These are phyloP conservation scores for Melanopsichium pennsylvanicum DNA, from an alignment of 1,284 basidiomycete genomes.

Conservation along the genomic window DNA sequence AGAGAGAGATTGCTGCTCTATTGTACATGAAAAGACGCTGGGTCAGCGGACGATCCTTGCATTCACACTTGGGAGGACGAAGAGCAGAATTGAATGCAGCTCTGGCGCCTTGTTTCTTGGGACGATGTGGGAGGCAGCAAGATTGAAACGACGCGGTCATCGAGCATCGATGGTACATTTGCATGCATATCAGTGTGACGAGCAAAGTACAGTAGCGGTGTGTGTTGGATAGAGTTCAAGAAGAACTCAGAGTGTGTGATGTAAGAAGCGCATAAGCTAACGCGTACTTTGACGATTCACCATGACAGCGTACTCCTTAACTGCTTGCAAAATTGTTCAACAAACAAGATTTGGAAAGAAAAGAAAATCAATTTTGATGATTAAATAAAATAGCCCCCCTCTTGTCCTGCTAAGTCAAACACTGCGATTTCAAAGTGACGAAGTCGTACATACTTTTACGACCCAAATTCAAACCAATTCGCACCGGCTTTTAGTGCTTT, in stretches of 20 bases:
- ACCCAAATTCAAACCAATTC: neutral
- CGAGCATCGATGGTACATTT: conserved; percentile 40
- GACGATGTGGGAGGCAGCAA: neutral
- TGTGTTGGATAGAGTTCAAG: neutral
- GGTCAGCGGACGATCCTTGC: conserved; percentile 20
- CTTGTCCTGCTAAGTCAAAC: neutral
- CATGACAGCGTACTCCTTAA: too few relatives aligned
- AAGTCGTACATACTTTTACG: conserved; percentile 2
- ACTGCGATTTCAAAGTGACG: conserved; percentile 2
- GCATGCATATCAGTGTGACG: conserved; percentile 12
- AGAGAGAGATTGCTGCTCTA: too few relatives aligned
- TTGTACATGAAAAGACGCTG: neutral
- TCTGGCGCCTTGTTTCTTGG: too few relatives aligned
- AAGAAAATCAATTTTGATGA: too few relatives aligned
- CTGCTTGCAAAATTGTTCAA: too few relatives aligned
- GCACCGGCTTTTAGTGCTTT: neutral
- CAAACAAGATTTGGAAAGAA: neutral
- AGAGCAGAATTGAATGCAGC: neutral
- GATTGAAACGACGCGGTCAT: conserved; percentile 14
- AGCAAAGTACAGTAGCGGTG: conserved; percentile 1
- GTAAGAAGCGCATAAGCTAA: neutral
- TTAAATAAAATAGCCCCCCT: too few relatives aligned
- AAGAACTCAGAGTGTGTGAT: neutral
- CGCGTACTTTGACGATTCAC: too few relatives aligned
- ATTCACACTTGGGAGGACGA: neutral